Evolutionary conservation across 495 filamentous ascomycete genomes (phyloP).

Genomic region (Apiosordaria backusii): DNA sequence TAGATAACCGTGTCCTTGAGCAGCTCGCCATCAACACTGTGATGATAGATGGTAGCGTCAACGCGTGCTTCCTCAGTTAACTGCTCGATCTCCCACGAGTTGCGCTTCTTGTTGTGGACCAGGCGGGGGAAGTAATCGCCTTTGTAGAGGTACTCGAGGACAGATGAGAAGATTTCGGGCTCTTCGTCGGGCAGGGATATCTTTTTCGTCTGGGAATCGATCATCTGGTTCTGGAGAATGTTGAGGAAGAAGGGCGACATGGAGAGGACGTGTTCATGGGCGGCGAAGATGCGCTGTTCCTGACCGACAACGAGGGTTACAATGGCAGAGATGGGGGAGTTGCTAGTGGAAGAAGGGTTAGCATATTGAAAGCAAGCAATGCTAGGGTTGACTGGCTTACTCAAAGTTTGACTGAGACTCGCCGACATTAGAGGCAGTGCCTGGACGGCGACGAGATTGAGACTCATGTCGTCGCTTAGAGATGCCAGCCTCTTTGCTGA

Average conservation of each 20-base stretch:
- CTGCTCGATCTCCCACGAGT: constrained; percentile 70
- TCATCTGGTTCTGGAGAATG: constrained; percentile 58
- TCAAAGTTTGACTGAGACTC: constrained; percentile 29
- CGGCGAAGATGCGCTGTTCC: constrained; percentile 79
- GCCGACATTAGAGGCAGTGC: constrained; percentile 33
- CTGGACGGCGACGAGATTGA: constrained; percentile 34
- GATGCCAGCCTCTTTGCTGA: constrained; percentile 44
- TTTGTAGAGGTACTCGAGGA: constrained; percentile 89
- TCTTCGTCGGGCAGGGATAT: constrained; percentile 80
- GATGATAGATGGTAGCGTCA: constrained; percentile 69
- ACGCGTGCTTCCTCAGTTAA: constrained; percentile 40
- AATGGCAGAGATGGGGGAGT: constrained; percentile 60
- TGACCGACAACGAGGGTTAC: constrained; percentile 76
- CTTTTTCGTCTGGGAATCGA: constrained; percentile 61
- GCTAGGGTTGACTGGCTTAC: constrained; percentile 23
- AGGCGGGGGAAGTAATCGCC: constrained; percentile 85
- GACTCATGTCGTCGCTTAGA: constrained; percentile 44
- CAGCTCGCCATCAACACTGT: constrained; percentile 60
- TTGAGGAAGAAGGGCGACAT: constrained; percentile 72
- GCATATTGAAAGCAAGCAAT: background rate
- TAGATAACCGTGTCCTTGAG: constrained; percentile 89
- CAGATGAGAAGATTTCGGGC: constrained; percentile 83
- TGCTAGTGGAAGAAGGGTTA: constrained; percentile 39
- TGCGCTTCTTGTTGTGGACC: constrained; percentile 62
- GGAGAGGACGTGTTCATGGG: constrained; percentile 80